Percentiles rank a stretch among this genome's conserved stretches.
Evolutionary conservation across 1,139 yeast genomes (phyloP).

Genomic region (Geotrichum histeridarum): DNA sequence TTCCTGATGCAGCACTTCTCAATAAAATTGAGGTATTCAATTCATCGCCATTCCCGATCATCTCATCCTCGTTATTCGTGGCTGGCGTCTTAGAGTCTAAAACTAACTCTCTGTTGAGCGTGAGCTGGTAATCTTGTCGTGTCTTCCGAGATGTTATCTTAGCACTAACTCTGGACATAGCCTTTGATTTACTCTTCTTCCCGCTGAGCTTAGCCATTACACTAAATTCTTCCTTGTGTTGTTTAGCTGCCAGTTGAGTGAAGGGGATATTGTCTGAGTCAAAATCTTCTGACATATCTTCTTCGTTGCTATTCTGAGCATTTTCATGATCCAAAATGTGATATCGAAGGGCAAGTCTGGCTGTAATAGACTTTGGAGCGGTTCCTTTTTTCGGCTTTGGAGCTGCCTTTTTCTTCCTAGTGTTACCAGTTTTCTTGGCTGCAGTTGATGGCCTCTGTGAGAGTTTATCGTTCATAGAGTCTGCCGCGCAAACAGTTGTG

Average conservation of each 20-base stretch:
- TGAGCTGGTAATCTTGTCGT: constrained; percentile 2
- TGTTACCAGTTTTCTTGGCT: neutral
- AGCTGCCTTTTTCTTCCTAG: neutral
- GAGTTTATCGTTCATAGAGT: too few species aligned
- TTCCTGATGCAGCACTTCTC: neutral
- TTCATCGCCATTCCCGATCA: neutral
- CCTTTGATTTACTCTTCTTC: neutral
- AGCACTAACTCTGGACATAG: neutral
- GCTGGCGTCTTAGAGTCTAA: neutral
- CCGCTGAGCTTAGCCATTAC: constrained; percentile 5
- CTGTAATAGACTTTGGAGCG: constrained; percentile 5
- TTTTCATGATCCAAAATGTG: neutral
- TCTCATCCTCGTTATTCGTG: neutral
- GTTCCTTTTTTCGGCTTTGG: neutral
- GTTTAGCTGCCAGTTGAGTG: constrained; percentile 4
- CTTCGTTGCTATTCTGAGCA: neutral
- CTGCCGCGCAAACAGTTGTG: too few species aligned
- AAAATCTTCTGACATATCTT: neutral
- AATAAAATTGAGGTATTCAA: neutral
- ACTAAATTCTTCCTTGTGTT: constrained; percentile 3
- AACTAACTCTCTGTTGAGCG: neutral
- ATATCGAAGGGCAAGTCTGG: constrained; percentile 2
- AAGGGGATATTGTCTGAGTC: neutral
- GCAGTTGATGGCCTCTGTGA: too few species aligned
- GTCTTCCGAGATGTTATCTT: constrained; percentile 5